Base-by-base conservation (phyloP, 805 yeast genomes). In the Teunomyces tritomae region DNA sequence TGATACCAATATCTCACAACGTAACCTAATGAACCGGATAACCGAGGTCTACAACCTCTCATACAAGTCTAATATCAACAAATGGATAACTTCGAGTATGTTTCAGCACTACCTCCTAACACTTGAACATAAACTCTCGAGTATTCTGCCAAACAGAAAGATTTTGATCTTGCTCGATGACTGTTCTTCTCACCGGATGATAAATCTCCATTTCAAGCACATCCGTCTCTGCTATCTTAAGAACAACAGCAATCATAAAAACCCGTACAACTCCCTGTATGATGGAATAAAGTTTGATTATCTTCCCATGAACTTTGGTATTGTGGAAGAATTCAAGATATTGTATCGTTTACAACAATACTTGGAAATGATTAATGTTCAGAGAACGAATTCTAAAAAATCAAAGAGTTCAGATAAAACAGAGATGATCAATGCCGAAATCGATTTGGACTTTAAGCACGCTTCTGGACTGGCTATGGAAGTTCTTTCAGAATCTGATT, bases 261-360 rank as follows among this genome's bases (percentile, higher is more conserved):
- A 67, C 39, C 71, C 73, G 0, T 68, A 60, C 53, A 61, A 58
- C 39, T 62, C 71, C 5, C 51, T 59, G 8, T 62, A 55, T 46
- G 63, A 76, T 30, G 83, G 82, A 34, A 68, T 76, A 29, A 79
- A 75, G 50, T 66, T 82, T 44, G 76, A 75, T 54, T 81, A 79
- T 56, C 60, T 81, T 29, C 87, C 87, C 6, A 80, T 82, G 71
- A 78, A 74, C 49, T 81, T 83, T 75, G 88, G 88, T 3, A 78
- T 83, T 3, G 70, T 79, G 35, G 81, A 80, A 49, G 87, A 83
- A 55, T 79, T 83, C 57, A 81, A 80, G 56, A 71, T 81, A 10
- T 64, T 78, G 41, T 83, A 78, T 54, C 71, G 88, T 47, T 66
- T 79, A 5, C 82, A 78, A 49, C 87, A 83, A 52, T 83, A 82